Evolutionary conservation across 139 green algal genomes (phyloP).

Genomic region (Asterochloris erici): DNA sequence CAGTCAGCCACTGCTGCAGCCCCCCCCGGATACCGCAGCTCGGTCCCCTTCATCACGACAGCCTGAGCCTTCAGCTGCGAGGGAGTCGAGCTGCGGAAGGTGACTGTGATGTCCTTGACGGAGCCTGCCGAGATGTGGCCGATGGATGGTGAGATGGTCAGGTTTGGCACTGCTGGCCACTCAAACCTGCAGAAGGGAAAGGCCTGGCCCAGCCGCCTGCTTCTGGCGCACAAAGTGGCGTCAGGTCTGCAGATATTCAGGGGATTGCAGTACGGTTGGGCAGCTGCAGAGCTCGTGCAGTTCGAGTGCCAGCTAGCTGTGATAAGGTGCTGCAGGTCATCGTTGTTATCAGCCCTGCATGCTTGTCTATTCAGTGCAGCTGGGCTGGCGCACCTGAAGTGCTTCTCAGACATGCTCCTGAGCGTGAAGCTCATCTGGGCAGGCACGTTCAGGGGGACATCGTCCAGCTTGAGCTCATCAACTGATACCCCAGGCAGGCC

Average conservation of each 20-base stretch:
- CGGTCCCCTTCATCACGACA: conserved; percentile 17
- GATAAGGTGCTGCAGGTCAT: background rate
- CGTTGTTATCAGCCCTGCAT: background rate
- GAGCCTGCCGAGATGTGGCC: conserved; percentile 60
- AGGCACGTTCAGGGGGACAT: conserved; percentile 54
- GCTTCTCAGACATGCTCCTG: conserved; percentile 26
- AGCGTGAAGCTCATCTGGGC: conserved; percentile 42
- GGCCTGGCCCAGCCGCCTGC: background rate
- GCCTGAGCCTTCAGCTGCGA: conserved; percentile 46
- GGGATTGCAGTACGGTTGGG: background rate
- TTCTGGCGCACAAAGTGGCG: too few species aligned
- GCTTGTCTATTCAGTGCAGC: background rate
- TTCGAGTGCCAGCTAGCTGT: background rate
- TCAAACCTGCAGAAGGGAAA: conserved; percentile 35
- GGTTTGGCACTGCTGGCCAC: conserved; percentile 41
- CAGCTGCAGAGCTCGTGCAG: background rate
- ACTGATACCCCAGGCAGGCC: conserved; percentile 47
- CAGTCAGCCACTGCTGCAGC: conserved; percentile 2
- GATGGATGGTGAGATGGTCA: conserved; percentile 53
- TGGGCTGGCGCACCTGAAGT: background rate
- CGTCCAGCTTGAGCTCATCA: conserved; percentile 59
- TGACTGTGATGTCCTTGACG: conserved; percentile 58
- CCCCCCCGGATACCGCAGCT: background rate
- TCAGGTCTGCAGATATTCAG: background rate
- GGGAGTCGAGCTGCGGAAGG: conserved; percentile 40